phyloP scores from a whole-genome alignment of 2,329 filamentous ascomycete species.

The Colletotrichum godetiae region DNA sequence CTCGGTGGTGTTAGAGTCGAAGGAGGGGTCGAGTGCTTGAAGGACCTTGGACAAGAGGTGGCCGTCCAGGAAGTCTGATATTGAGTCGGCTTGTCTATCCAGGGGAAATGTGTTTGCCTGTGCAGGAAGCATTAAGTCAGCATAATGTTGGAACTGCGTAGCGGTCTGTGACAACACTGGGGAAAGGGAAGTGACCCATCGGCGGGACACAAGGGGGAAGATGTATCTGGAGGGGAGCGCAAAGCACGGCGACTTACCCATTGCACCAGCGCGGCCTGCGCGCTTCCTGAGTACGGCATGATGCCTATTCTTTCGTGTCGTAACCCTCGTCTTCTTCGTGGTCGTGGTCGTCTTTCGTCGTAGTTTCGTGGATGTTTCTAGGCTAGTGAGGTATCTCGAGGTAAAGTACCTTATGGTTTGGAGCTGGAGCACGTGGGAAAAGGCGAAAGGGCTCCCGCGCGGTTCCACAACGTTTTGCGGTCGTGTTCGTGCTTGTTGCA shows the following conservation, averaged over 20 bases:
- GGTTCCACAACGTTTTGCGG: slow-evolving; percentile 27
- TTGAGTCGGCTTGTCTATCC: slow-evolving; percentile 58
- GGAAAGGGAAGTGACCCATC: not conserved
- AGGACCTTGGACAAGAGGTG: slow-evolving; percentile 66
- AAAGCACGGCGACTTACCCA: slow-evolving; percentile 55
- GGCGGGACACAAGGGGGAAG: not conserved
- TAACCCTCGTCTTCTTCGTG: not conserved
- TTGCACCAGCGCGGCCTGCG: slow-evolving; percentile 66
- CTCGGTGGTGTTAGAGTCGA: slow-evolving; percentile 49
- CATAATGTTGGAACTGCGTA: slow-evolving; percentile 27
- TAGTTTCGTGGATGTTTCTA: not conserved
- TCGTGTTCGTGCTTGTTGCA: slow-evolving; percentile 22
- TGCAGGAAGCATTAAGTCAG: slow-evolving; percentile 12
- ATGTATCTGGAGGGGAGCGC: slow-evolving; percentile 12
- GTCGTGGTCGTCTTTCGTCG: not conserved
- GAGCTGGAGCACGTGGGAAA: slow-evolving; percentile 27
- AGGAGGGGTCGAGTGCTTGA: slow-evolving; percentile 67
- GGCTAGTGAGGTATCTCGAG: not conserved
- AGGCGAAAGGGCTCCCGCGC: slow-evolving; percentile 1
- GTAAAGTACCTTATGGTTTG: not conserved
- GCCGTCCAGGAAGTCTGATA: slow-evolving; percentile 65
- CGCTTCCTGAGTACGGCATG: slow-evolving; percentile 55
- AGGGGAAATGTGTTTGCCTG: slow-evolving; percentile 55
- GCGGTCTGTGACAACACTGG: slow-evolving; percentile 27
- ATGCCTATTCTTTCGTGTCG: slow-evolving; percentile 25